Evolutionary conservation across 768 basidiomycete genomes (phyloP), one percentile per base, ranked within the genome.

Genomic region (Trametes gibbosa): DNA sequence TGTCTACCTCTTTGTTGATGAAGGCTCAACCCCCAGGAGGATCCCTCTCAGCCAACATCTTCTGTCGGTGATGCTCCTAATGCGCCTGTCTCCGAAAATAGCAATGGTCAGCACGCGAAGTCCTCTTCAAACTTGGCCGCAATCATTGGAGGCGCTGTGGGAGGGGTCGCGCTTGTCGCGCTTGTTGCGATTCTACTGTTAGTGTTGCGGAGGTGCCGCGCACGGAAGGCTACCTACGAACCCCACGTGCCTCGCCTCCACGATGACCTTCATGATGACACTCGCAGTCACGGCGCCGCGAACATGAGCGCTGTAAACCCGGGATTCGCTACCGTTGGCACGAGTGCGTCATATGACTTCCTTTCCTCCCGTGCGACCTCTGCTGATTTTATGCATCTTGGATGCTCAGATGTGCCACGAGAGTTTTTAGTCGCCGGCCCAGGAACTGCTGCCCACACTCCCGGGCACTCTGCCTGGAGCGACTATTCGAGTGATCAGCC

Each of bases 121-220:
- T 53, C 51, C 3, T 32, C 39, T 2, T 27, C 24, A 12, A 10
- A 40, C 10, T 10, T 32, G 3, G 39, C 23, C 14, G 52, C 37
- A 5, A 59, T 59, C 6, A 23, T 59, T 27, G 58, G 58, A 21
- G 58, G 52, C 1, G 45, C 27, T 19, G 40, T 53, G 3, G 58
- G 58, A 5, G 52, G 32, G 6, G 27, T 56, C 16, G 41, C 16
- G 2, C 48, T 42, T 2, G 6, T 56, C n/a, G 5, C 46, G 19
- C n/a, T 32, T 13, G n/a, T 50, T 4, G 49, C 25, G 6, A 32
- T 13, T 19, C 34, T 37, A 5, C 9, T 59, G 19, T 8, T 54
- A 19, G 32, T 53, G 27, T 23, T 53, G 21, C 37, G 58, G 52
- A 49, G 47, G 25, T 39, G 21, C 19, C 45, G 40, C 2, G 23